These are phyloP conservation scores for Mortierella sp. DNA, from an alignment of 371 early-diverging fungal species.

Conservation along the genomic window DNA sequence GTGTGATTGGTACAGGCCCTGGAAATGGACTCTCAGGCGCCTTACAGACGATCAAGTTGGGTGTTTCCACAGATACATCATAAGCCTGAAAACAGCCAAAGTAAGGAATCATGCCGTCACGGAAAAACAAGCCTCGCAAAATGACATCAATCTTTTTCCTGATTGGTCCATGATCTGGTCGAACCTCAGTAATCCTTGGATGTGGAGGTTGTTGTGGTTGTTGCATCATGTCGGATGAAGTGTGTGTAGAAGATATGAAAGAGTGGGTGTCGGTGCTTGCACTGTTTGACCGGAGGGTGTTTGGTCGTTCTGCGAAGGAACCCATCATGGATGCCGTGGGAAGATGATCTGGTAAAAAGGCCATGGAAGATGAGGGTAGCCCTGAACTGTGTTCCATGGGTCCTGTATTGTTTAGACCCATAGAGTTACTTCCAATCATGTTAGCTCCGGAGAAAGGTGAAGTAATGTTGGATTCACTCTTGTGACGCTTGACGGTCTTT, in stretches of 20 bases:
- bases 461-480: constrained; percentile 31
- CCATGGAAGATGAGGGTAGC: too few species aligned
- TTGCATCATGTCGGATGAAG: constrained; percentile 5
- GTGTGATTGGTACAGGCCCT: constrained; percentile 26
- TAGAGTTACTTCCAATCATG: background rate
- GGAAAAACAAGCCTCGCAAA: constrained; percentile 31
- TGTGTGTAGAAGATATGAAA: background rate
- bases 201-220: constrained; percentile 7
- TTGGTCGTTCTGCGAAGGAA: background rate
- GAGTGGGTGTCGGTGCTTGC: background rate
- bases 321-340: constrained; percentile 10
- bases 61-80: constrained; percentile 31
- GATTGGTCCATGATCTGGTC: constrained; percentile 46
- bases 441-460: background rate
- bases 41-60: constrained; percentile 33
- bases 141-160: constrained; percentile 44
- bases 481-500: constrained; percentile 44
- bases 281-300: background rate
- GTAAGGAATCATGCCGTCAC: constrained; percentile 47
- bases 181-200: constrained; percentile 31
- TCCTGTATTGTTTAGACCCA: background rate
- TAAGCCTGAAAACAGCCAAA: constrained; percentile 46
- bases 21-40: constrained; percentile 40
- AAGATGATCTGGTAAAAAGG: constrained; percentile 15
- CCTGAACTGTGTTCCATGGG: constrained; percentile 1